Conservation (phyloP, 192 early-diverging fungal species). For the Gryganskiella cystojenkinii region DNA sequence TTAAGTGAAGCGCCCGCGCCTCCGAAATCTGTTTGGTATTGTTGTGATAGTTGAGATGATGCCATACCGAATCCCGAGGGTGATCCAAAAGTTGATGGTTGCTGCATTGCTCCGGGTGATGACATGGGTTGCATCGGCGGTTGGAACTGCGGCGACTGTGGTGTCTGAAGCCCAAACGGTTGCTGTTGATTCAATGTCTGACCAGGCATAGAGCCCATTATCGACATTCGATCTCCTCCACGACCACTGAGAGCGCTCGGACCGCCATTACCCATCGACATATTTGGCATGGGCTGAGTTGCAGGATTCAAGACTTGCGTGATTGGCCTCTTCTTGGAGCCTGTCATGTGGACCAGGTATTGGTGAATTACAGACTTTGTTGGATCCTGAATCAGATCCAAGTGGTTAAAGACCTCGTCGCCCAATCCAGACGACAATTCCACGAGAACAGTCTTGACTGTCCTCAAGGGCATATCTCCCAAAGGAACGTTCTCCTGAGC, state of each 20-base stretch:
- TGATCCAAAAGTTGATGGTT: constrained; percentile 17
- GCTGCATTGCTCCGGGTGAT: constrained; percentile 20
- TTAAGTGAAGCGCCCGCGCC: constrained; percentile 21
- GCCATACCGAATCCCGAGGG: constrained; percentile 13
- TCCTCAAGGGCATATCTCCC: constrained; percentile 94
- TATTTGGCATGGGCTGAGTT: constrained; percentile 22
- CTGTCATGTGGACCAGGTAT: constrained; percentile 70
- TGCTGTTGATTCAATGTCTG: constrained; percentile 43
- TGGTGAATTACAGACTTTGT: constrained; percentile 71
- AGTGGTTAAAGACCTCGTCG: constrained; percentile 67
- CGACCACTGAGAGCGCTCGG: neutral
- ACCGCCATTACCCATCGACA: neutral
- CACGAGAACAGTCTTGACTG: constrained; percentile 91
- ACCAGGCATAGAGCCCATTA: constrained; percentile 30
- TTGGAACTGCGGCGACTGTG: constrained; percentile 38
- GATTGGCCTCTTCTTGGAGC: constrained; percentile 53
- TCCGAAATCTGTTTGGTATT: constrained; percentile 10
- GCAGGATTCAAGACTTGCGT: constrained; percentile 18
- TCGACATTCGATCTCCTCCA: constrained; percentile 20
- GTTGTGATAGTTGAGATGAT: constrained; percentile 2
- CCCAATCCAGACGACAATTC: constrained; percentile 78
- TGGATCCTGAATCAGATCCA: constrained; percentile 71
- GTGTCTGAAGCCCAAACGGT: constrained; percentile 13
- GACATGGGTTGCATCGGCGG: constrained; percentile 6
- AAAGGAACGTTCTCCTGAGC: constrained; percentile 77